A percentile compares a stretch with the other conserved stretches of the same genome.
These are phyloP conservation scores for Trametes versicolor DNA, from an alignment of 1,284 basidiomycete genomes.

Conservation along the genomic window DNA sequence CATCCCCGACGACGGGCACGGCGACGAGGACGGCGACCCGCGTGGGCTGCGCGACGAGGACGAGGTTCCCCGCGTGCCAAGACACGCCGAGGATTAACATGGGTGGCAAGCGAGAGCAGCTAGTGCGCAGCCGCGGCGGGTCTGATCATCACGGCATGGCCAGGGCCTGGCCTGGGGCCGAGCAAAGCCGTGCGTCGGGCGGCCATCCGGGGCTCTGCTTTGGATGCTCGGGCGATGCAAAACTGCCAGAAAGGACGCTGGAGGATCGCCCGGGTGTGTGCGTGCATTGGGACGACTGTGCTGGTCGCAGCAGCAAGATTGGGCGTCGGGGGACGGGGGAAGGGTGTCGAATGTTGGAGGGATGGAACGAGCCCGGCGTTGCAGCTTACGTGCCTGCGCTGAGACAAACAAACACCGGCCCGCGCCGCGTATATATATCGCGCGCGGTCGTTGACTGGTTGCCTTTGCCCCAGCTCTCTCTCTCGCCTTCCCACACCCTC, in stretches of 20 bases:
- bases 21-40: background rate
- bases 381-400: conserved; percentile 28
- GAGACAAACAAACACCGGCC: conserved; percentile 39
- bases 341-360: conserved; percentile 13
- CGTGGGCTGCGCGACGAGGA: background rate
- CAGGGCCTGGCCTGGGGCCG: conserved; percentile 7
- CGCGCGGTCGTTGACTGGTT: conserved; percentile 22
- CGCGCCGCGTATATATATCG: conserved; percentile 34
- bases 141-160: background rate
- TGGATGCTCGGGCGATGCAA: background rate
- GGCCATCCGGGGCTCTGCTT: background rate
- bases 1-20: background rate
- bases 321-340: background rate
- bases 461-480: conserved; percentile 32
- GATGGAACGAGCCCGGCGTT: conserved; percentile 14
- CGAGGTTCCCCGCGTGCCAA: background rate
- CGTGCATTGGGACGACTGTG: background rate
- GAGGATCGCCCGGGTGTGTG: background rate
- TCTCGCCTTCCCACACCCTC: conserved; percentile 32
- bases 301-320: background rate
- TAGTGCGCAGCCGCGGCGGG: background rate
- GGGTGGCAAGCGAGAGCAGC: background rate
- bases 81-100: background rate
- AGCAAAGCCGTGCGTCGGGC: conserved; percentile 10
- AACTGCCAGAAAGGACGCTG: background rate